phyloP scores from a whole-genome alignment of 257 asterid genomes.

The Ocimum tenuiflorum region DNA sequence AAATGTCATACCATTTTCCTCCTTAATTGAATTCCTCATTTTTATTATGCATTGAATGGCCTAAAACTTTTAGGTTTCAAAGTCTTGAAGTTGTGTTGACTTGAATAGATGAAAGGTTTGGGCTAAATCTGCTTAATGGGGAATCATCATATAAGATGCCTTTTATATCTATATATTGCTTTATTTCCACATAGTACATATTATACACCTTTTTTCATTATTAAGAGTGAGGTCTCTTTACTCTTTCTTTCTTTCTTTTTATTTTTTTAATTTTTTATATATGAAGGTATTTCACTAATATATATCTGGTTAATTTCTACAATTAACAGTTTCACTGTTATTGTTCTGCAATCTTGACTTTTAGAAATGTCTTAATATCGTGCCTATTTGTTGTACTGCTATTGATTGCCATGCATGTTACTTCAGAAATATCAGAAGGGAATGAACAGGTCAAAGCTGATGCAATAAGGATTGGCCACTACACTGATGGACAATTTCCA shows the following conservation, averaged over 20 bases:
- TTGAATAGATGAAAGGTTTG: neutral
- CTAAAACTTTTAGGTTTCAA: neutral
- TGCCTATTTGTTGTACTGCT: neutral
- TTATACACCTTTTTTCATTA: neutral
- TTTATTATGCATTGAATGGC: slow-evolving; percentile 6
- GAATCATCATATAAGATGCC: neutral
- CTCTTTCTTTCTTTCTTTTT: too few species aligned
- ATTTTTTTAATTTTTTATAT: too few species aligned
- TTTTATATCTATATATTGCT: neutral
- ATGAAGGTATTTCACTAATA: neutral
- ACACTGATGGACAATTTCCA: slow-evolving; percentile 68
- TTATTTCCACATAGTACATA: neutral
- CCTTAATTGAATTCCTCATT: neutral
- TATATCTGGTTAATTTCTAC: neutral
- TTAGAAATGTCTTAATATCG: neutral
- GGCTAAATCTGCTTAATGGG: neutral
- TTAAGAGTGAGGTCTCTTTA: neutral
- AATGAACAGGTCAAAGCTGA: slow-evolving; percentile 85
- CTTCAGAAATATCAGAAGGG: slow-evolving; percentile 67
- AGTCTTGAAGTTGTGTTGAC: neutral
- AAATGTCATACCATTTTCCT: neutral
- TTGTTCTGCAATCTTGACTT: neutral
- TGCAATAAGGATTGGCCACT: slow-evolving; percentile 81
- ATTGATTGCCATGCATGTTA: slow-evolving; percentile 14
- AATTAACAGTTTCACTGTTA: neutral